Conservation (phyloP, 179 eudicot species). For the Corrigiola litoralis region DNA sequence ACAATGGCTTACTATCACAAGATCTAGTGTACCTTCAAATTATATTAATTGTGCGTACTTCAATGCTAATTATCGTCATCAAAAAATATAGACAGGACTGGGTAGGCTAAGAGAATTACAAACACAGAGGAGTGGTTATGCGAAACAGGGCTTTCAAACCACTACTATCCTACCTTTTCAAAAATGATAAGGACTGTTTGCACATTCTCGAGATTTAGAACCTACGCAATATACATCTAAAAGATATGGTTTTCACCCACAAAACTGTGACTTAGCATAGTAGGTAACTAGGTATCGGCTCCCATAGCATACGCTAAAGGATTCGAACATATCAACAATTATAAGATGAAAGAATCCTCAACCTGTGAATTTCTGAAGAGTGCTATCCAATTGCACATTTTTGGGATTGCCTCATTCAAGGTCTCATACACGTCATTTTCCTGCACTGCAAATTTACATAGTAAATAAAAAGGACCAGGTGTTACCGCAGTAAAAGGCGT, state of each 20-base stretch:
- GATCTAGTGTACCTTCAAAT: neutral
- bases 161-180: no score
- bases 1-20: neutral
- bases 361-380: conserved; percentile 74
- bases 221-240: neutral
- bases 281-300: no score
- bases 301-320: neutral
- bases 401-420: conserved; percentile 78
- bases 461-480: conserved; percentile 1
- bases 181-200: no score
- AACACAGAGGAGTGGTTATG: no score
- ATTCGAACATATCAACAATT: neutral
- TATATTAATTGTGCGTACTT: neutral
- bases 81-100: neutral
- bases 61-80: neutral
- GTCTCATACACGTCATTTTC: conserved; percentile 59
- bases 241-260: no score
- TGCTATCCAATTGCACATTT: conserved; percentile 70
- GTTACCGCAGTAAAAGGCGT: no score
- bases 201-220: neutral
- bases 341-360: neutral
- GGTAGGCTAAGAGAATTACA: neutral
- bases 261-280: neutral
- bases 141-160: no score
- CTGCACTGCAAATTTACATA: conserved; percentile 52